Percentiles rank a stretch among this genome's conserved stretches.
phyloP scores from a whole-genome alignment of 305 asterid genomes.

The Solanum hybrid region DNA sequence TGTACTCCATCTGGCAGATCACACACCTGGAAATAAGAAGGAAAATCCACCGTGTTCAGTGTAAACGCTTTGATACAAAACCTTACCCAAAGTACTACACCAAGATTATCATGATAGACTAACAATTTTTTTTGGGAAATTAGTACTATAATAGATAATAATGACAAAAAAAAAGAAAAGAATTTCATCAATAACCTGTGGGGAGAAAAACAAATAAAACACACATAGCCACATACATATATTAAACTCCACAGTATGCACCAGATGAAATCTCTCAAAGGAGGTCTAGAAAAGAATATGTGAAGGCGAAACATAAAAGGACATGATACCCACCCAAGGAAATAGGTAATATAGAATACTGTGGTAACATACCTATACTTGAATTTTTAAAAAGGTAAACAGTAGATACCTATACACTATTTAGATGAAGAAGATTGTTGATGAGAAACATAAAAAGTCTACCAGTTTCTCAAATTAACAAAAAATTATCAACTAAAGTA shows the following conservation, averaged over 20 bases:
- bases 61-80: background rate
- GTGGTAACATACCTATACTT: background rate
- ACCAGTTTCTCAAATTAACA: background rate
- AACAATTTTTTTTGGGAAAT: background rate
- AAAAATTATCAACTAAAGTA: background rate
- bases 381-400: background rate
- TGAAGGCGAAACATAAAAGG: background rate
- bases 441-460: background rate
- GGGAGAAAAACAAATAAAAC: background rate
- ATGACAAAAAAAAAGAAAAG: background rate
- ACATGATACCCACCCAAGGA: background rate
- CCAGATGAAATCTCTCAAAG: background rate
- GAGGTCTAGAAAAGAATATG: background rate
- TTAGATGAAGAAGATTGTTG: background rate
- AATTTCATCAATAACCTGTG: background rate
- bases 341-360: background rate
- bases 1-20: constrained; percentile 94
- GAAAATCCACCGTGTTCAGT: background rate
- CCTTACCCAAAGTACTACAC: background rate
- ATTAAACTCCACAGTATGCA: background rate
- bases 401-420: background rate
- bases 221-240: background rate
- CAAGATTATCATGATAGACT: background rate
- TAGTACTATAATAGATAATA: background rate
- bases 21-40: constrained; percentile 54